A percentile compares a stretch with the other conserved stretches of the same genome.
These are phyloP conservation scores for Psilocybe azurescens DNA, from an alignment of 768 basidiomycete species.

Conservation along the genomic window DNA sequence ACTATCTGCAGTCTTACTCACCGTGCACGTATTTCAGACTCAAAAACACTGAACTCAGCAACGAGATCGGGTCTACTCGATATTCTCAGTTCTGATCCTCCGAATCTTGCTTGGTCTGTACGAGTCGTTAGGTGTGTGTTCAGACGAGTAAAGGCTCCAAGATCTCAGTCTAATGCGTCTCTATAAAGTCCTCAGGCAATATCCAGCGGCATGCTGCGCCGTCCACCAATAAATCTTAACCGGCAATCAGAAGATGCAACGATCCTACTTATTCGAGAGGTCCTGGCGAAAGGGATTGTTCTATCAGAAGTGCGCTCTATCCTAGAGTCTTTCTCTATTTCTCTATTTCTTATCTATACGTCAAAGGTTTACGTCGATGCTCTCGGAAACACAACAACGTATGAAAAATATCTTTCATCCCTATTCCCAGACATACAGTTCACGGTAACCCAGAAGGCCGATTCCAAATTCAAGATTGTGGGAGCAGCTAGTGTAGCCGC, in stretches of 20 bases:
- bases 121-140: conserved; percentile 67
- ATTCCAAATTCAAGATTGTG: conserved; percentile 96
- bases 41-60: conserved; percentile 84
- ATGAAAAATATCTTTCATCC: conserved; percentile 81
- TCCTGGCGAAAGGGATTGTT: conserved; percentile 79
- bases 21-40: conserved; percentile 58
- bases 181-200: conserved; percentile 82
- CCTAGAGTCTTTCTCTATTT: neutral
- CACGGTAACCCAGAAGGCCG: conserved; percentile 92
- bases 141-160: neutral
- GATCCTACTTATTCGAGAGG: conserved; percentile 82
- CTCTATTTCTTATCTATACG: neutral
- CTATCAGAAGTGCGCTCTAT: conserved; percentile 66
- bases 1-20: neutral
- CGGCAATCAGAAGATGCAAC: conserved; percentile 90
- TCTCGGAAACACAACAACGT: conserved; percentile 84
- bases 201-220: conserved; percentile 87
- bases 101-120: conserved; percentile 83
- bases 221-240: conserved; percentile 86
- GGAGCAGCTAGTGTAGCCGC: conserved; percentile 98
- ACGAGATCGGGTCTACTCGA: conserved; percentile 68
- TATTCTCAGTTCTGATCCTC: conserved; percentile 71
- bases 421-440: conserved; percentile 86
- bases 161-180: conserved; percentile 1
- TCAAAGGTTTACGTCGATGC: conserved; percentile 92